These are phyloP conservation scores for Termitomyces sp. DNA, from an alignment of 768 basidiomycete genomes.

Conservation along the genomic window DNA sequence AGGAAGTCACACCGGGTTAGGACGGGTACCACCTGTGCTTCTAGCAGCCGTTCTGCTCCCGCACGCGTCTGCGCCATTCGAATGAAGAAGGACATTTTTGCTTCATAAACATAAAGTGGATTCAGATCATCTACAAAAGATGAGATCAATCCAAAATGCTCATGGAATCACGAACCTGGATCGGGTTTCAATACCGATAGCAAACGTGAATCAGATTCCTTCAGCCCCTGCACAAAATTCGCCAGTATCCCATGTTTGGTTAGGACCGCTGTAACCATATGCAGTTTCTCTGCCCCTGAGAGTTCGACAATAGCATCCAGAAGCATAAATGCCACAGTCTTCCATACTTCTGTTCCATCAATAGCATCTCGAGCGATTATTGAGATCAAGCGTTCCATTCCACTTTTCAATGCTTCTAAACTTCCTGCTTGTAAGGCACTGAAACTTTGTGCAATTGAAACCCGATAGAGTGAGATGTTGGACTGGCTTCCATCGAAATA, in stretches of 20 bases:
- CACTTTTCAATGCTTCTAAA: slow-evolving; percentile 58
- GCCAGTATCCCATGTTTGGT: slow-evolving; percentile 71
- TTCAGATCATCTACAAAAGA: slow-evolving; percentile 72
- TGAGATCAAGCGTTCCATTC: slow-evolving; percentile 67
- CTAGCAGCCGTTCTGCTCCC: slow-evolving; percentile 83
- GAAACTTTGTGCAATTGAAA: slow-evolving; percentile 12
- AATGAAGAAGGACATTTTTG: slow-evolving; percentile 87
- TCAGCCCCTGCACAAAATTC: slow-evolving; percentile 79
- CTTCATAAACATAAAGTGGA: slow-evolving; percentile 89
- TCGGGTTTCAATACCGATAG: slow-evolving; percentile 81
- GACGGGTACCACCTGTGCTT: slow-evolving; percentile 66
- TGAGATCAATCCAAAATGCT: neutral
- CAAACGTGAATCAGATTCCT: slow-evolving; percentile 73
- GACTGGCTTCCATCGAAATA: slow-evolving; percentile 33
- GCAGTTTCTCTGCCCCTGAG: slow-evolving; percentile 64
- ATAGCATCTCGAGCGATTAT: slow-evolving; percentile 86
- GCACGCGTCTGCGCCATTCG: slow-evolving; percentile 76
- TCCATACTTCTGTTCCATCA: slow-evolving; percentile 96
- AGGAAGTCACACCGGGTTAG: slow-evolving; percentile 85
- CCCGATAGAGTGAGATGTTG: slow-evolving; percentile 20
- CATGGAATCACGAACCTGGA: slow-evolving; percentile 55
- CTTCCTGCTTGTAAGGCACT: slow-evolving; percentile 54
- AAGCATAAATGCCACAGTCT: slow-evolving; percentile 89
- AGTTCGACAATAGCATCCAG: slow-evolving; percentile 77
- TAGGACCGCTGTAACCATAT: slow-evolving; percentile 52